Evolutionary conservation across 306 rosid species (phyloP).

Genomic region (Quercus dentata): DNA sequence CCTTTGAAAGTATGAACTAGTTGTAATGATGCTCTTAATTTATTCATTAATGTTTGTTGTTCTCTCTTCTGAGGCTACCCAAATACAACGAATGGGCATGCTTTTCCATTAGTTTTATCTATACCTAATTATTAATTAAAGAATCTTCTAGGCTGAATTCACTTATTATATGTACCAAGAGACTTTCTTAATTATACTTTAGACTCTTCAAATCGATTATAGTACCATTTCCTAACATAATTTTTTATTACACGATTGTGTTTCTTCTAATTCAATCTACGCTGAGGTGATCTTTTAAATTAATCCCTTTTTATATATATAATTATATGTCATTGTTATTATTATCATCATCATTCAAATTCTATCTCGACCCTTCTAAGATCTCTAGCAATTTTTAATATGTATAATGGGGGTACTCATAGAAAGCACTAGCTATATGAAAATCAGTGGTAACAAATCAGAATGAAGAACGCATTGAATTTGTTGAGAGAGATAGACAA

Average conservation of each 20-base stretch:
- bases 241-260: background rate
- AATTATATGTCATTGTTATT: slow-evolving; percentile 16
- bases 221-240: background rate
- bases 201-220: slow-evolving; percentile 17
- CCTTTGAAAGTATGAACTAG: background rate
- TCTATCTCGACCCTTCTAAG: slow-evolving; percentile 22
- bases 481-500: background rate
- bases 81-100: slow-evolving; percentile 10
- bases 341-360: slow-evolving; percentile 11
- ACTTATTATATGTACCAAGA: background rate
- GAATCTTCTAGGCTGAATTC: slow-evolving; percentile 29
- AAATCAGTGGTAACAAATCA: background rate
- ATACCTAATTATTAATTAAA: slow-evolving; percentile 6
- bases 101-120: background rate
- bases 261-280: background rate
- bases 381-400: slow-evolving; percentile 1
- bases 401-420: background rate
- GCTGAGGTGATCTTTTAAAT: background rate
- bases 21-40: background rate
- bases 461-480: background rate
- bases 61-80: background rate
- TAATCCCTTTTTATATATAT: slow-evolving; percentile 3
- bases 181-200: background rate
- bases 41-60: background rate
- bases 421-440: background rate